Evolutionary conservation across 768 basidiomycete species (phyloP), one percentile per base, ranked within the genome.

Genomic region (Chiua virens): DNA sequence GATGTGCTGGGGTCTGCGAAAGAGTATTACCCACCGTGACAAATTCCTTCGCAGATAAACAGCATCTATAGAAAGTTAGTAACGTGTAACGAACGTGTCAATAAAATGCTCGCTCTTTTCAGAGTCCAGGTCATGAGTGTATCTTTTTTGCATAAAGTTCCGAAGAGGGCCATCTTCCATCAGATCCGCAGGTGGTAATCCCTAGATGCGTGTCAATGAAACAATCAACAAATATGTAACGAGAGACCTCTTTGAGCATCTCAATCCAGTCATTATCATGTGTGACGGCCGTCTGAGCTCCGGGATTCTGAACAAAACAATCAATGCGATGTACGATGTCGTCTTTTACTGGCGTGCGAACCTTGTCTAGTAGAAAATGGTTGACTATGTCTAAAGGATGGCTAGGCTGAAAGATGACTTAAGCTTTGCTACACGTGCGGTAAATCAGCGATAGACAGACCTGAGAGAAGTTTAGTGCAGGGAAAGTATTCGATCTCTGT

Each of bases 371-470:
- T 39, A 50, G 11, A n/a, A 37, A 54, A 13, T 11, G 36, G 7
- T 52, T 56, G 18, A 56, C 49, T 2, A 40, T 3, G 23, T 56
- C 52, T 5, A 45, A 49, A 13, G 57, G 50, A 32, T 58, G 54
- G 18, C 46, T 38, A 2, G 52, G 52, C 55, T 56, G 4, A n/a
- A 22, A 1, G 13, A 22, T 17, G 11, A 0, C 15, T 43, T 2
- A 11, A 18, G 30, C 15, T 13, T 23, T 1, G 4, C 11, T 6
- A 11, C 34, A 22, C 6, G 37, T 3, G 8, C 9, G 21, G 10
- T 5, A 1, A 25, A 5, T 30, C 9, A 2, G 30, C 30, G 38
- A 36, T 13, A 20, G 18, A 45, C 44, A 7, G 4, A 56, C 55
- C 13, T 56, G 47, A 3, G 52, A 56, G 34, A 34, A 34, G 17